phyloP scores from a whole-genome alignment of 345 rosid genomes.

The Gossypium turneri region DNA sequence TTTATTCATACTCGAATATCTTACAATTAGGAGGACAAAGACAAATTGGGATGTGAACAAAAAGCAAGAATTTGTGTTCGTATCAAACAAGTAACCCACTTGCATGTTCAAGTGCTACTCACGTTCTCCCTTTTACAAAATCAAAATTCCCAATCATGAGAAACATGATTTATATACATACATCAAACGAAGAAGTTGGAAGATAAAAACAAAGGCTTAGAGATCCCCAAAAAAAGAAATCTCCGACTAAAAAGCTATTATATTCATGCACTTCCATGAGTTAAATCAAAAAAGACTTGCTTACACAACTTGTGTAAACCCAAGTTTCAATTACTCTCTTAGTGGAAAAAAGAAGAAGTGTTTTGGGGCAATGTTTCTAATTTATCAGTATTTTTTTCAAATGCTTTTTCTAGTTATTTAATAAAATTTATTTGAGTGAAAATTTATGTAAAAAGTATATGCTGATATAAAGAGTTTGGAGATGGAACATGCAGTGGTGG shows the following conservation, averaged over 20 bases:
- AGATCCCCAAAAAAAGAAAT: conserved; percentile 19
- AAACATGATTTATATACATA: neutral
- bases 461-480: too few species aligned
- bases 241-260: conserved; percentile 19
- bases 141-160: conserved; percentile 13
- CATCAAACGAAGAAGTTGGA: neutral
- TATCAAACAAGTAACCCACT: conserved; percentile 6
- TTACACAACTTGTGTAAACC: neutral
- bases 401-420: too few species aligned
- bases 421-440: too few species aligned
- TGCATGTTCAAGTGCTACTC: neutral
- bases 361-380: neutral
- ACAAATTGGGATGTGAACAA: neutral
- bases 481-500: too few species aligned
- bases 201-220: conserved; percentile 19
- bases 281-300: conserved; percentile 20
- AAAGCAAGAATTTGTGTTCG: conserved; percentile 4
- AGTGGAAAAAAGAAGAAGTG: neutral
- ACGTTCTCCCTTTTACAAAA: conserved; percentile 1
- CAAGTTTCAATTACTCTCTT: neutral
- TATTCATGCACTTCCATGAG: conserved; percentile 22
- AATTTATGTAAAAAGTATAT: too few species aligned
- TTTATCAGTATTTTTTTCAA: too few species aligned
- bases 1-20: too few species aligned
- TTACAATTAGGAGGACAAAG: neutral